Conservation (phyloP, 139 green algal species). For the Chlorella sorokiniana region DNA sequence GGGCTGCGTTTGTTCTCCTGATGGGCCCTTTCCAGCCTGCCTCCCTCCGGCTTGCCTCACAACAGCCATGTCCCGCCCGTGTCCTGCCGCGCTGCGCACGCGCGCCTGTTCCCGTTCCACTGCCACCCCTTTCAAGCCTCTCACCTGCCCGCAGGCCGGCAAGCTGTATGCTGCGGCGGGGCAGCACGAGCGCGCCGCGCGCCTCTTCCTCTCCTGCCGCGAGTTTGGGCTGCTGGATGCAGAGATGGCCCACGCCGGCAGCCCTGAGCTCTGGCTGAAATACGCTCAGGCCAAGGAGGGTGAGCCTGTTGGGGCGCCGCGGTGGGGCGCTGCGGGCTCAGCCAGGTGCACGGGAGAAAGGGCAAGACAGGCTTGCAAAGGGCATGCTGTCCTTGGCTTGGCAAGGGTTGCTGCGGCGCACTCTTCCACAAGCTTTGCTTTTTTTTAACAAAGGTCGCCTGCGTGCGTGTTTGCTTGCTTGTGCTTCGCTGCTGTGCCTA, state of each 20-base stretch:
- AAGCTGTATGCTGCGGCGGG: slow-evolving; percentile 80
- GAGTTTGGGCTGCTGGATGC: slow-evolving; percentile 69
- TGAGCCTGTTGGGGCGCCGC: neutral
- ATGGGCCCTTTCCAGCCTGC: neutral
- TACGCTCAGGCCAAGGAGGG: slow-evolving; percentile 81
- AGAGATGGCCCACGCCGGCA: slow-evolving; percentile 70
- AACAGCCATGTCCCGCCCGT: no score
- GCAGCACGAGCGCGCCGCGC: slow-evolving; percentile 72
- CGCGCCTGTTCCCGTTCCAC: no score
- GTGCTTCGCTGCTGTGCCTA: neutral
- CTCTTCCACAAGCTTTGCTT: no score
- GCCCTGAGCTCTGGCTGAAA: slow-evolving; percentile 73
- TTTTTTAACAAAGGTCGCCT: no score
- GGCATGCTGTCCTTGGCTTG: no score
- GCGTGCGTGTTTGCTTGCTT: neutral
- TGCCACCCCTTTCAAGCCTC: neutral
- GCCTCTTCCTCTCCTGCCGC: slow-evolving; percentile 79
- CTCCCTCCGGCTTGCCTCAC: neutral
- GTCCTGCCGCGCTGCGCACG: no score
- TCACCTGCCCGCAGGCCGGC: slow-evolving; percentile 60
- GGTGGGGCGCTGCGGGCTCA: no score
- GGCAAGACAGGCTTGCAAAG: no score
- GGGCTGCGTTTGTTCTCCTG: neutral
- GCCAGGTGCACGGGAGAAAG: no score
- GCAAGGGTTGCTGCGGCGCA: no score